Conservation (phyloP, 2,329 filamentous ascomycete genomes). For the Fusarium keratoplasticum region DNA sequence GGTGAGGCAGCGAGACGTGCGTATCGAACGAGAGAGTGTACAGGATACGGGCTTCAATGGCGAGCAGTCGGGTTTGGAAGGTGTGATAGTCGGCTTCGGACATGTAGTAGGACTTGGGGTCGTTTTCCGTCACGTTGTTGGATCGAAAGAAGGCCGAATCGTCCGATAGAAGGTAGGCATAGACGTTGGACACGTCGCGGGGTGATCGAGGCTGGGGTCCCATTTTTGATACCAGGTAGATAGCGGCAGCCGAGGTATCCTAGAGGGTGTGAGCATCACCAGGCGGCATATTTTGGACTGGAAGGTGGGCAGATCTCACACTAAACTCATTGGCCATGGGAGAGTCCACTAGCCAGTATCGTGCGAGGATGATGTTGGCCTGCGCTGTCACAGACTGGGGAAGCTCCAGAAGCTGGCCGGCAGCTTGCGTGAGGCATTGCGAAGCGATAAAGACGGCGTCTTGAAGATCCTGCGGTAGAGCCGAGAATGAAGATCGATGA, state of each 20-base stretch:
- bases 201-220: conserved; percentile 81
- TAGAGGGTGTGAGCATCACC: conserved; percentile 49
- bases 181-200: conserved; percentile 86
- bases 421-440: conserved; percentile 80
- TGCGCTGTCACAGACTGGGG: conserved; percentile 89
- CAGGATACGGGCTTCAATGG: conserved; percentile 82
- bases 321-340: conserved; percentile 70
- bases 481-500: conserved; percentile 64
- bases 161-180: conserved; percentile 79
- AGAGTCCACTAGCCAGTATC: conserved; percentile 78
- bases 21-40: conserved; percentile 83
- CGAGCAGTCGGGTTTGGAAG: conserved; percentile 73
- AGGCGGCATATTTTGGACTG: background rate
- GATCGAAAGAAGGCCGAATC: conserved; percentile 66
- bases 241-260: conserved; percentile 83
- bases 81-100: conserved; percentile 78
- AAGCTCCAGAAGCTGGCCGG: conserved; percentile 83
- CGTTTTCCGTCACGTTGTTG: conserved; percentile 47
- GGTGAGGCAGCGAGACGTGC: conserved; percentile 86
- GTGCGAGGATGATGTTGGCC: conserved; percentile 82
- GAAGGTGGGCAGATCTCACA: conserved; percentile 48
- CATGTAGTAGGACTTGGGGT: conserved; percentile 73
- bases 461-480: conserved; percentile 75
- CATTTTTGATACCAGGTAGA: conserved; percentile 87
- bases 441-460: conserved; percentile 78